Evolutionary conservation across 352 stramenopile species (phyloP).

Genomic region (Phytopythium aichiense): DNA sequence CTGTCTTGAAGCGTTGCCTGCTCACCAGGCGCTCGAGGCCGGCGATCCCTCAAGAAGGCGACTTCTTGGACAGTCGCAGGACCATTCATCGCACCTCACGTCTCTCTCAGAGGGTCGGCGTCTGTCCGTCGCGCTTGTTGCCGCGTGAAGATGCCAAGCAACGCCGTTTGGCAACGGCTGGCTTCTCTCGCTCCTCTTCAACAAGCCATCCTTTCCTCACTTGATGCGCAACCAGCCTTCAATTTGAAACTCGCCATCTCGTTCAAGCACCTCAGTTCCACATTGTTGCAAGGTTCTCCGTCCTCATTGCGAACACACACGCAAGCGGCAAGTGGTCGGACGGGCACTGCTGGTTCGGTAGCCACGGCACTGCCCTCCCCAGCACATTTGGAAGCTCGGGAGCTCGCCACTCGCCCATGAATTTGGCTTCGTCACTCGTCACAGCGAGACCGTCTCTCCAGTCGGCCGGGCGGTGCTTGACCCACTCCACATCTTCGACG

Average conservation of each 20-base stretch:
- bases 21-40: not conserved
- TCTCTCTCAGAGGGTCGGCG: not conserved
- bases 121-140: not conserved
- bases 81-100: not conserved
- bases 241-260: not conserved
- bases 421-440: slow-evolving; percentile 26
- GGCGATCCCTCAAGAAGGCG: not conserved
- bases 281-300: slow-evolving; percentile 34
- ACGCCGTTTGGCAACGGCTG: not conserved
- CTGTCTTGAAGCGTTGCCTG: not conserved
- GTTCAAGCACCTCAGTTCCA: slow-evolving; percentile 39
- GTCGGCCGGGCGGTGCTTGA: slow-evolving; percentile 31
- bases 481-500: slow-evolving; percentile 31
- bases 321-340: slow-evolving; percentile 79
- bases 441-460: slow-evolving; percentile 21
- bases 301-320: slow-evolving; percentile 53
- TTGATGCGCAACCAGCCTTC: not conserved
- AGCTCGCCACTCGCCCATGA: slow-evolving; percentile 47
- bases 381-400: slow-evolving; percentile 39
- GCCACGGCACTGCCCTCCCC: slow-evolving; percentile 23
- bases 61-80: not conserved
- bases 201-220: not conserved
- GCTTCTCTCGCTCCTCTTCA: not conserved
- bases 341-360: slow-evolving; percentile 65
- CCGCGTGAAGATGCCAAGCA: not conserved